Percentiles rank a stretch among this genome's conserved stretches.
Conservation (phyloP, 148 eudicot species). For the Silene conica region DNA sequence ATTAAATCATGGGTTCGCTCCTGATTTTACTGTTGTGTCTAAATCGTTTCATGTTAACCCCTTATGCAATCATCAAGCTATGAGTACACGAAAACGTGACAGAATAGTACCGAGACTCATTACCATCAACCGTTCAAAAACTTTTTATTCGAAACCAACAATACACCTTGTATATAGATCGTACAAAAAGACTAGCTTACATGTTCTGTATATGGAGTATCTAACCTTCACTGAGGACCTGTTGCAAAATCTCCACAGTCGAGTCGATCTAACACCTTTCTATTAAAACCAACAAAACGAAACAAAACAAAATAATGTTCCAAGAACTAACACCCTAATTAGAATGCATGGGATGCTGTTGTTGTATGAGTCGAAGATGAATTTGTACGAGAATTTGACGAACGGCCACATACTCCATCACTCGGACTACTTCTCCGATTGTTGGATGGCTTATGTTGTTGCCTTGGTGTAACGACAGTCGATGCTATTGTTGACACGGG, state of each 20-base stretch:
- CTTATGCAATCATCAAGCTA: no score
- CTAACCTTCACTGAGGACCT: not conserved
- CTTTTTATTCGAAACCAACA: no score
- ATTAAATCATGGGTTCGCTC: no score
- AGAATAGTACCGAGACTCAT: no score
- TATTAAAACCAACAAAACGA: not conserved
- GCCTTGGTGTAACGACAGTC: not conserved
- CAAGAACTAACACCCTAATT: not conserved
- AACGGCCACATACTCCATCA: not conserved
- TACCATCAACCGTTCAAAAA: no score
- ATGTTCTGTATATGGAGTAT: no score
- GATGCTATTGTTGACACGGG: not conserved
- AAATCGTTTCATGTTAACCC: no score
- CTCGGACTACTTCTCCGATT: not conserved
- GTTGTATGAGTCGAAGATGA: not conserved
- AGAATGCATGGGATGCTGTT: not conserved
- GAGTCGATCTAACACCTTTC: not conserved
- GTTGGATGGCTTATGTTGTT: not conserved
- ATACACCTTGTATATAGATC: no score
- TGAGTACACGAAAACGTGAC: no score
- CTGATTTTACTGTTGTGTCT: no score
- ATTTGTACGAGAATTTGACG: no score
- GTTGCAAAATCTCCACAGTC: conserved; percentile 18
- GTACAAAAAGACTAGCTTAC: no score
- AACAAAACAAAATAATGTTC: not conserved